Percentiles rank a stretch among this genome's conserved stretches.
Evolutionary conservation across 768 basidiomycete genomes (phyloP).

Genomic region (Dacryopinax primogenitus): DNA sequence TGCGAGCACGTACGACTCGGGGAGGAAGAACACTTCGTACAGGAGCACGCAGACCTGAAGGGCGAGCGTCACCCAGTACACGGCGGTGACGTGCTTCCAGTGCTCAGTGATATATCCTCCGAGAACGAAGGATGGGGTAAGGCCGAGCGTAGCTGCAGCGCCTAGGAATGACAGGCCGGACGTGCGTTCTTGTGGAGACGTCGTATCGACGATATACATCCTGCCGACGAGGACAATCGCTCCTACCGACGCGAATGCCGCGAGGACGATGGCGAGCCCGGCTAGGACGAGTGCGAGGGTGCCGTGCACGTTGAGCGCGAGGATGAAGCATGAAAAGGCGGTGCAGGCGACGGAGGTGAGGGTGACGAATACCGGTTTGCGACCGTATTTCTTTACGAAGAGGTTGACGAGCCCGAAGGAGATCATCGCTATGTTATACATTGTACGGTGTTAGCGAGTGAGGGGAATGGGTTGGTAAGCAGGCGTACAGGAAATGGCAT

Average conservation of each 20-base stretch:
- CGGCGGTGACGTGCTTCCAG: constrained; percentile 4
- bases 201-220: constrained; percentile 1
- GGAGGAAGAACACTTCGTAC: neutral
- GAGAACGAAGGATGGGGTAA: neutral
- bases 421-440: neutral
- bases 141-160: neutral
- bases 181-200: neutral
- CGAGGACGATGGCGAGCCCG: constrained; percentile 1
- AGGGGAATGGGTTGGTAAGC: neutral
- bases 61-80: constrained; percentile 2
- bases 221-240: neutral
- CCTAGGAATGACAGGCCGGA: constrained; percentile 3
- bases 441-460: neutral
- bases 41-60: neutral
- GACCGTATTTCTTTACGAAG: constrained; percentile 5
- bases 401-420: constrained; percentile 5
- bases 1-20: constrained; percentile 6
- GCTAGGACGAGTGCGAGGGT: neutral
- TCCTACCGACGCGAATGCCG: neutral
- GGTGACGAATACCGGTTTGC: constrained; percentile 4
- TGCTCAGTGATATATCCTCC: neutral
- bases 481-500: neutral
- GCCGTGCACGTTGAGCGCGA: neutral
- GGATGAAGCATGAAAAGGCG: neutral
- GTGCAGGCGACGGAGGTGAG: neutral